A percentile compares a stretch with the other conserved stretches of the same genome.
These are phyloP conservation scores for Botrytis elliptica DNA, from an alignment of 2,329 filamentous ascomycete species.

Conservation along the genomic window DNA sequence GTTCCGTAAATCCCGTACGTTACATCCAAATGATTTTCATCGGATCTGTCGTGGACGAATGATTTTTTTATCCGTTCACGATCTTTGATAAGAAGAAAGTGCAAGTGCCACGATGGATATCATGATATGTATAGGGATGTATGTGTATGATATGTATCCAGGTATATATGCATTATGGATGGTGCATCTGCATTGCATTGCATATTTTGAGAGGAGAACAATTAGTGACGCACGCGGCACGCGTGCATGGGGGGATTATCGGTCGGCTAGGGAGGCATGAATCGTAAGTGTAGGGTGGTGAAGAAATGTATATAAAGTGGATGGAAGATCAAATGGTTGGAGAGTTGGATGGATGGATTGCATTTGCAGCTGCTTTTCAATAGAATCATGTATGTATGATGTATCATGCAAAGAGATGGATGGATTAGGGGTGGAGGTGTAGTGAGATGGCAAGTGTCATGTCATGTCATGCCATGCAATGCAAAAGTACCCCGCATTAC, in stretches of 20 bases:
- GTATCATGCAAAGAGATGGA: not conserved
- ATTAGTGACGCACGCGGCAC: not conserved
- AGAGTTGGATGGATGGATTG: not conserved
- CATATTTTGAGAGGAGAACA: not conserved
- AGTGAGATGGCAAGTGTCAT: slow-evolving; percentile 2
- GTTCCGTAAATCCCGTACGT: not conserved
- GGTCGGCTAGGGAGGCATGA: not conserved
- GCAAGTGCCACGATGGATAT: not conserved
- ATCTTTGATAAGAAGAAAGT: slow-evolving; percentile 2
- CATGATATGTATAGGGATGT: not conserved
- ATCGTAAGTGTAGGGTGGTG: not conserved
- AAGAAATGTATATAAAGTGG: slow-evolving; percentile 1
- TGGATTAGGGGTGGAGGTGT: not conserved
- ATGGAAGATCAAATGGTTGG: not conserved
- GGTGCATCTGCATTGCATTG: not conserved
- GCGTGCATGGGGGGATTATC: not conserved
- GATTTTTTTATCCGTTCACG: not conserved
- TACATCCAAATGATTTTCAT: not conserved
- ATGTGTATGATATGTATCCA: not conserved
- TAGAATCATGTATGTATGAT: slow-evolving; percentile 1
- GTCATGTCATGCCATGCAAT: not conserved
- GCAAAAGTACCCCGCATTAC: slow-evolving; percentile 3
- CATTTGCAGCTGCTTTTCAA: slow-evolving; percentile 3
- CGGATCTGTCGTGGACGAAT: not conserved
- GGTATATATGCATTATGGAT: not conserved